phyloP scores from a whole-genome alignment of 139 green algal species.

The Limnomonas spitsbergensis region DNA sequence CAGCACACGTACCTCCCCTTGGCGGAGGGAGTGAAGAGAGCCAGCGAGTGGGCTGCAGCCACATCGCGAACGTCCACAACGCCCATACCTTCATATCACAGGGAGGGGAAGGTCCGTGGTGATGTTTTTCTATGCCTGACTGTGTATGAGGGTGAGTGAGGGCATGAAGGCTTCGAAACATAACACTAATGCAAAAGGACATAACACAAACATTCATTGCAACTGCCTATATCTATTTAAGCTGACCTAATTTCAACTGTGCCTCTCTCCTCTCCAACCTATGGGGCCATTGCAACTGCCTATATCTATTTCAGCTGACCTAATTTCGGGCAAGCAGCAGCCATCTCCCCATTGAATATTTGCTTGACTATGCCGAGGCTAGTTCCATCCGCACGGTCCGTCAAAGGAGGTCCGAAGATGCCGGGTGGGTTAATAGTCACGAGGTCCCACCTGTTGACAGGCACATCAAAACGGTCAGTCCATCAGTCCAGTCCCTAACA shows the following conservation, averaged over 20 bases:
- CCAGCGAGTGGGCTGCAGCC: slow-evolving; percentile 50
- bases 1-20: slow-evolving; percentile 29
- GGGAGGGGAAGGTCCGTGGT: background rate
- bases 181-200: too few relatives aligned
- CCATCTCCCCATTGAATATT: background rate
- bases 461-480: background rate
- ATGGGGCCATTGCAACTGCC: too few relatives aligned
- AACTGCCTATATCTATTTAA: too few relatives aligned
- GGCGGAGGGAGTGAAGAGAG: slow-evolving; percentile 40
- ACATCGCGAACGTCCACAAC: slow-evolving; percentile 54
- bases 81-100: background rate
- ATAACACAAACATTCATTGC: too few relatives aligned
- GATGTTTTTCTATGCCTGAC: too few relatives aligned
- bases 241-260: too few relatives aligned
- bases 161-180: too few relatives aligned
- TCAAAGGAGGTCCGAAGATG: slow-evolving; percentile 42
- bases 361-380: slow-evolving; percentile 5
- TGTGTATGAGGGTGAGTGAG: too few relatives aligned
- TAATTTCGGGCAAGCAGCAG: background rate
- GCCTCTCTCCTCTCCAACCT: too few relatives aligned
- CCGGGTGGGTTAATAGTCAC: slow-evolving; percentile 44
- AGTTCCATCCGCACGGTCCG: slow-evolving; percentile 23
- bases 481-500: too few relatives aligned
- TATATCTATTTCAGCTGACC: too few relatives aligned
- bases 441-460: slow-evolving; percentile 42